phyloP scores from a whole-genome alignment of 2,329 filamentous ascomycete genomes.

The Ophiocordyceps unilateralis region DNA sequence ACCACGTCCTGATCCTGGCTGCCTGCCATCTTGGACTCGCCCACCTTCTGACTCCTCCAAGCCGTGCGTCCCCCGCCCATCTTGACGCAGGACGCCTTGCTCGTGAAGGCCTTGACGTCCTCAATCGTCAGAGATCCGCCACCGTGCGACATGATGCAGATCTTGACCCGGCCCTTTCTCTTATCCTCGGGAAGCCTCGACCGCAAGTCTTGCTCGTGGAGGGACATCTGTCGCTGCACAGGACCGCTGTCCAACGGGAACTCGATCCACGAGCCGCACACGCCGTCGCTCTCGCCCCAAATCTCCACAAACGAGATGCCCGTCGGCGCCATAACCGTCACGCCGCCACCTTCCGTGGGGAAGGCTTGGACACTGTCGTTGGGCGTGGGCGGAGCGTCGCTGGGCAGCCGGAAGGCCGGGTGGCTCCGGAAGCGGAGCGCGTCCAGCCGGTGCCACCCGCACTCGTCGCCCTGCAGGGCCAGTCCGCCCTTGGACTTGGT shows the following conservation, averaged over 20 bases:
- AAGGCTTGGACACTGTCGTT: constrained; percentile 77
- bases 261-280: constrained; percentile 70
- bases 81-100: constrained; percentile 57
- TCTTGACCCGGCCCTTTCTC: constrained; percentile 50
- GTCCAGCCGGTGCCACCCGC: constrained; percentile 81
- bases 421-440: constrained; percentile 78
- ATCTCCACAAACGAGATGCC: constrained; percentile 80
- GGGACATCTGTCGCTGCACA: constrained; percentile 52
- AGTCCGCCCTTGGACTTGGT: constrained; percentile 70
- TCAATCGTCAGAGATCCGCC: constrained; percentile 58
- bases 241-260: constrained; percentile 46
- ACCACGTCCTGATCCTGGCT: constrained; percentile 56
- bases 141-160: constrained; percentile 61
- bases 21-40: constrained; percentile 53
- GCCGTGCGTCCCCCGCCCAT: constrained; percentile 53
- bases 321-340: constrained; percentile 61
- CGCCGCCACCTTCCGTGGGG: constrained; percentile 60
- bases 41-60: constrained; percentile 60
- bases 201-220: constrained; percentile 62
- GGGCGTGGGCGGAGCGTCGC: constrained; percentile 43
- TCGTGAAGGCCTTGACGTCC: constrained; percentile 55
- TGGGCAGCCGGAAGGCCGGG: constrained; percentile 72
- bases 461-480: constrained; percentile 65
- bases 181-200: constrained; percentile 54
- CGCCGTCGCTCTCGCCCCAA: constrained; percentile 59